Evolutionary conservation across 495 filamentous ascomycete genomes (phyloP), one percentile per base, ranked within the genome.

Genomic region (Xylaria grammica): DNA sequence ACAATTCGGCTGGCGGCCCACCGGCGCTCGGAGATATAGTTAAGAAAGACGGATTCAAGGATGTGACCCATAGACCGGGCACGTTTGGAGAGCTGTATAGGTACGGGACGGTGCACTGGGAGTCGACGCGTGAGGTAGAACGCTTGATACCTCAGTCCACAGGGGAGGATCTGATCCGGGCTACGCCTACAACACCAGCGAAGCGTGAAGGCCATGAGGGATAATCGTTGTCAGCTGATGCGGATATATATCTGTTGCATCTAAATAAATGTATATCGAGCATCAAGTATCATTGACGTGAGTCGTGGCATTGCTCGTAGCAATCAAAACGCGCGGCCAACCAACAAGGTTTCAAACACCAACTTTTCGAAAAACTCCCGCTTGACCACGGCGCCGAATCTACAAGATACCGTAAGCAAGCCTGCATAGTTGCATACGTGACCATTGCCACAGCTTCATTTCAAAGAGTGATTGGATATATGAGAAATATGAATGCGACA

Each of bases 21-120:
- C 69, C 67, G 5, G 60, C 63, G n/a, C 50, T 75, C 10, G 74
- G 75, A 4, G 63, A 67, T 22, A 40, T 78, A 1, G 69, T 72
- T 50, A 73, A 78, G 62, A 53, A 32, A 44, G 42, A 68, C 19
- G 72, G 72, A 17, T 68, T 74, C 52, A 32, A 62, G 52, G 71
- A 72, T 19, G 70, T 61, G 48, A 71, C 75, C 29, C 66, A 67
- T 20, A 62, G 67, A 38, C 64, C 67, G 1, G 78, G 76, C 2
- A 79, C 77, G 0, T 80, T 74, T 67, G 75, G 74, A 0, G 73
- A 72, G 65, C 64, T 78, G 52, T 71, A 78, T 20, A 52, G 74
- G 13, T 77, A 74, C 44, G 77, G 74, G 11, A 73, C 69, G 13
- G 70, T 73, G 15, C 65, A 72, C 32, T 74, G 72, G 58, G 70